Evolutionary conservation across 2,329 filamentous ascomycete genomes (phyloP).

Genomic region (Podosphaera xanthii): DNA sequence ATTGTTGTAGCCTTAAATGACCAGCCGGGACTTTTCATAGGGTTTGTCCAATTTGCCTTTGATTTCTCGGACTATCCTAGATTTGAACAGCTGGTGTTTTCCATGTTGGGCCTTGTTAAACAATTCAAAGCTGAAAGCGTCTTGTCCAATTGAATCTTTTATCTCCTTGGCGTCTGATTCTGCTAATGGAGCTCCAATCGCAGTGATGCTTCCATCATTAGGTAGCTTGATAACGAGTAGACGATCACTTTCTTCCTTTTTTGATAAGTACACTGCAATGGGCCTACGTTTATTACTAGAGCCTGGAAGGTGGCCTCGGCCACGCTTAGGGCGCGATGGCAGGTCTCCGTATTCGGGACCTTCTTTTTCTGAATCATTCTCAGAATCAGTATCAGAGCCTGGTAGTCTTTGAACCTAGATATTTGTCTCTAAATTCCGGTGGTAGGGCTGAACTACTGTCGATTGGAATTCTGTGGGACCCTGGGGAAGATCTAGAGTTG

Average conservation of each 20-base stretch:
- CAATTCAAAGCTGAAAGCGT: not conserved
- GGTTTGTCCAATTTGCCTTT: not conserved
- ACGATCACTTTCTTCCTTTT: not conserved
- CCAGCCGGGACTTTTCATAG: conserved; percentile 1
- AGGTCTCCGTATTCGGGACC: not conserved
- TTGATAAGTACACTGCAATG: not conserved
- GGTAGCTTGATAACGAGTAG: not conserved
- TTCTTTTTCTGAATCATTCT: not conserved
- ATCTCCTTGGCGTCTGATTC: not conserved
- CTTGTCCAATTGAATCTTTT: not conserved
- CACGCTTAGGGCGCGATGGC: not conserved
- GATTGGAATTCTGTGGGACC: not conserved
- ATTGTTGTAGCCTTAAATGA: not conserved
- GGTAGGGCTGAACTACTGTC: not conserved
- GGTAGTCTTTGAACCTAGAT: not conserved
- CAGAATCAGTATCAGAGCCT: not conserved
- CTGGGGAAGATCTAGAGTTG: not conserved
- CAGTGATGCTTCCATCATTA: not conserved
- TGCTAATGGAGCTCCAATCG: not conserved
- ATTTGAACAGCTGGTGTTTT: no score
- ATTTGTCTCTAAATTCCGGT: not conserved
- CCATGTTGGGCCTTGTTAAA: no score
- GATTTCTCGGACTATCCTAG: not conserved
- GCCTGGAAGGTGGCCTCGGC: not conserved
- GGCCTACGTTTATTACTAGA: not conserved